Evolutionary conservation across 2,329 filamentous ascomycete genomes (phyloP), one percentile per base, ranked within the genome.

Genomic region (Arthroderma uncinatum): DNA sequence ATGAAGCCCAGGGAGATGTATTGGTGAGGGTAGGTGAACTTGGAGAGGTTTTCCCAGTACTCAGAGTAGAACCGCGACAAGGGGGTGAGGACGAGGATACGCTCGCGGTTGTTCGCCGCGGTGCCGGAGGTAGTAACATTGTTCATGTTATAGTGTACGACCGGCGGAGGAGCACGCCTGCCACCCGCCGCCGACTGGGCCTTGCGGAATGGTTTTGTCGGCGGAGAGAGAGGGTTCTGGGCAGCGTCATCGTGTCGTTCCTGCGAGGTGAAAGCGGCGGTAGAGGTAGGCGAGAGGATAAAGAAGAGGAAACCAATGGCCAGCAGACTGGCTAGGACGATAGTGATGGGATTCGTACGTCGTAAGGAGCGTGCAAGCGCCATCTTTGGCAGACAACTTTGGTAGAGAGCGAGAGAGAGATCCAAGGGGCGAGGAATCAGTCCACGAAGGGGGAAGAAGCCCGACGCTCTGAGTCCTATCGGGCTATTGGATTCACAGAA

Each of bases 1-100:
- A 98, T 97, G 75, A 97, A 98, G 39, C 89, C 93, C 28, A 98
- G 79, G 0, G 89, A 94, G 68, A 98, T 94, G 62, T 97, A 82
- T 59, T 95, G 87, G 74, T 96, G 93, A 2, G 93, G 93, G 70
- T 97, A 98, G 66, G 75, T 80, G 57, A 98, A 80, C 68, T 82
- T 82, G 63, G 91, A 71, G 28, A 98, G 78, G 66, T 97, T 98
- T 71, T 94, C 86, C 92, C 93, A 98, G 77, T 97, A 98, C 64
- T 81, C 84, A 65, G 87, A 85, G 73, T 96, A 97, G 78, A 97
- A 98, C 61, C 88, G 83, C 33, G 89, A 87, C 74, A 98, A 84
- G 8, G 93, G 93, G 1, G 93, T 96, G 60, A 98, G 81, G 68
- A 98, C 87, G 57, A 98, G 83, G 59, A 98, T 80, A 54, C 85